These are phyloP conservation scores for Nannochloropsis salina DNA, from an alignment of 108 stramenopile species.

Conservation along the genomic window DNA sequence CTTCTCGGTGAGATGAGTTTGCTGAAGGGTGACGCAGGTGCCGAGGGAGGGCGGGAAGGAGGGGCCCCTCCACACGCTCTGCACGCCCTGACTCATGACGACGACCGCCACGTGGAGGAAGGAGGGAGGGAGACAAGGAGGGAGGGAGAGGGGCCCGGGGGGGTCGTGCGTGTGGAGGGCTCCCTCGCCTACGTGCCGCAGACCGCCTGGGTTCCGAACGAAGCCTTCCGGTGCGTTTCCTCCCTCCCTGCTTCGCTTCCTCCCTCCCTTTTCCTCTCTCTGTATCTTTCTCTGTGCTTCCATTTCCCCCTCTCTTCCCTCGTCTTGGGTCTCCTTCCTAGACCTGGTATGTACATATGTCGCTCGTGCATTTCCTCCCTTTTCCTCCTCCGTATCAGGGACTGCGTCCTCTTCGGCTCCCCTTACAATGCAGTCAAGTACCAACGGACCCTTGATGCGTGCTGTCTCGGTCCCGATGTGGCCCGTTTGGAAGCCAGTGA, in stretches of 20 bases:
- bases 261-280: background rate
- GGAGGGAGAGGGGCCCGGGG: background rate
- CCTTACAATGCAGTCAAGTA: conserved; percentile 48
- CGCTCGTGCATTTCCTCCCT: background rate
- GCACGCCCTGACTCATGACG: no score
- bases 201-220: conserved; percentile 56
- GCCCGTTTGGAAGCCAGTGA: conserved; percentile 49
- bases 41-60: background rate
- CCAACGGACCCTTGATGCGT: conserved; percentile 35
- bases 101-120: background rate
- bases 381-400: background rate
- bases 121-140: background rate
- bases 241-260: conserved; percentile 19
- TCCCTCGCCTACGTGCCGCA: conserved; percentile 56
- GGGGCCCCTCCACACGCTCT: background rate
- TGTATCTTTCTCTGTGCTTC: background rate
- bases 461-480: conserved; percentile 56
- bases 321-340: background rate
- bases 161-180: conserved; percentile 31
- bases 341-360: background rate
- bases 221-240: conserved; percentile 33
- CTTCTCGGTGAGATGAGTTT: conserved; percentile 58
- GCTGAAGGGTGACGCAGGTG: background rate
- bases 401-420: conserved; percentile 55
- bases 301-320: background rate